These are phyloP conservation scores for Eutrema yunnanense DNA, from an alignment of 345 rosid genomes.

Conservation along the genomic window DNA sequence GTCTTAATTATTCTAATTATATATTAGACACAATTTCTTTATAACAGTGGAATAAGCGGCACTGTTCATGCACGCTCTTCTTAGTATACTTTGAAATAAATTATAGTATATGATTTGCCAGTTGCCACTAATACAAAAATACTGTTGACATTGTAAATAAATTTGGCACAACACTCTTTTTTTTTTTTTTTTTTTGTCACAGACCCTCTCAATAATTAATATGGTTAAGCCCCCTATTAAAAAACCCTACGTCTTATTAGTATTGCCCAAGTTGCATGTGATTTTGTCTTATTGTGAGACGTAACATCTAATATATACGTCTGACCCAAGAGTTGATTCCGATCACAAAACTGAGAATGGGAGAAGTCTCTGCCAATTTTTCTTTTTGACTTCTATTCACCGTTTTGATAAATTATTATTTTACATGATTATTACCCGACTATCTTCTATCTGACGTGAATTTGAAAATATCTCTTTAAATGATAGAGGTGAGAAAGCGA, in stretches of 20 bases:
- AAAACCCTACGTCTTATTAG: neutral
- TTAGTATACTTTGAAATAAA: neutral
- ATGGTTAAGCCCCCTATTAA: neutral
- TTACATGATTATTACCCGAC: neutral
- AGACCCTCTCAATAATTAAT: neutral
- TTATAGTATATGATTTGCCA: neutral
- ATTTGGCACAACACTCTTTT: neutral
- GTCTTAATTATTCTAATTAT: neutral
- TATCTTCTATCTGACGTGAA: neutral
- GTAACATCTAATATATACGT: neutral
- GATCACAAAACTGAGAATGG: neutral
- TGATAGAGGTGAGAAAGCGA: neutral
- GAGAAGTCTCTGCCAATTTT: neutral
- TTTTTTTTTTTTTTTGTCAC: neutral
- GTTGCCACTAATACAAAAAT: neutral
- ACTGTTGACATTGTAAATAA: constrained; percentile 1
- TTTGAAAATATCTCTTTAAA: neutral
- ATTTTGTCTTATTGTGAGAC: neutral
- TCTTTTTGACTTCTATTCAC: neutral
- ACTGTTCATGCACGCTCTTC: constrained; percentile 5
- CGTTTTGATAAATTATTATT: neutral
- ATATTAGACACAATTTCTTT: too few species aligned
- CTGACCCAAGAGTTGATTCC: constrained; percentile 2
- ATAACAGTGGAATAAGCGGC: neutral
- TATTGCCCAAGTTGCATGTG: neutral